These are phyloP conservation scores for Colletotrichum noveboracense DNA, from an alignment of 2,329 filamentous ascomycete genomes.

Conservation along the genomic window DNA sequence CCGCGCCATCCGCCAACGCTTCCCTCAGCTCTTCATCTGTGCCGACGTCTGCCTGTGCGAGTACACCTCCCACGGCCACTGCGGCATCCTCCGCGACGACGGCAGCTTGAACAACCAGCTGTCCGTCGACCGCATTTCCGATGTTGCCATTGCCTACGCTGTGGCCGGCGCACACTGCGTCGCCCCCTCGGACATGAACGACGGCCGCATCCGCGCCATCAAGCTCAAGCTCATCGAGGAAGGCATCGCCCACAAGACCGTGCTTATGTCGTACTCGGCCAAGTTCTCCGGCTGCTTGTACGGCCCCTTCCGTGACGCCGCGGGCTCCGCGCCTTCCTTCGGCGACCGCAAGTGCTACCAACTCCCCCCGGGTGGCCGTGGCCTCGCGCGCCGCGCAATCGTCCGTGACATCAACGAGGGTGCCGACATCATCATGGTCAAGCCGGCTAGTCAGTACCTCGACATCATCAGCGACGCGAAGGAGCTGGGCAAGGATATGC, in stretches of 20 bases:
- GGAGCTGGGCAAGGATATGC: slow-evolving; percentile 89
- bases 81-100: slow-evolving; percentile 92
- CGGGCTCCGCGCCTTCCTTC: slow-evolving; percentile 88
- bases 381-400: slow-evolving; percentile 90
- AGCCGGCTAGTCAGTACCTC: slow-evolving; percentile 93
- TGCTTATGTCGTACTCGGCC: slow-evolving; percentile 97
- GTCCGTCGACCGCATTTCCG: slow-evolving; percentile 92
- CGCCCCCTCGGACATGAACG: slow-evolving; percentile 98
- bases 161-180: slow-evolving; percentile 95
- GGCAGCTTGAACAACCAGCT: slow-evolving; percentile 91
- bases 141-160: slow-evolving; percentile 98
- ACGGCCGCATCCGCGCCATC: slow-evolving; percentile 94
- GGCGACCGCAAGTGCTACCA: slow-evolving; percentile 98
- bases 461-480: slow-evolving; percentile 99
- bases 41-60: slow-evolving; percentile 97
- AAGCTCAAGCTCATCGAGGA: slow-evolving; percentile 97
- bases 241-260: slow-evolving; percentile 87
- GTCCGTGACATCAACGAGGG: slow-evolving; percentile 89
- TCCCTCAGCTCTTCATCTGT: slow-evolving; percentile 90
- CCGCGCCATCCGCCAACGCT: slow-evolving; percentile 80
- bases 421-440: slow-evolving; percentile 99
- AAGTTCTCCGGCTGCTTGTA: slow-evolving; percentile 98
- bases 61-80: slow-evolving; percentile 98
- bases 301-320: slow-evolving; percentile 95
- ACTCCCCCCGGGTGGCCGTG: slow-evolving; percentile 88